Evolutionary conservation across 1,139 yeast genomes (phyloP), one percentile per base, ranked within the genome.

Genomic region (Nakaseomyces nivariensis): DNA sequence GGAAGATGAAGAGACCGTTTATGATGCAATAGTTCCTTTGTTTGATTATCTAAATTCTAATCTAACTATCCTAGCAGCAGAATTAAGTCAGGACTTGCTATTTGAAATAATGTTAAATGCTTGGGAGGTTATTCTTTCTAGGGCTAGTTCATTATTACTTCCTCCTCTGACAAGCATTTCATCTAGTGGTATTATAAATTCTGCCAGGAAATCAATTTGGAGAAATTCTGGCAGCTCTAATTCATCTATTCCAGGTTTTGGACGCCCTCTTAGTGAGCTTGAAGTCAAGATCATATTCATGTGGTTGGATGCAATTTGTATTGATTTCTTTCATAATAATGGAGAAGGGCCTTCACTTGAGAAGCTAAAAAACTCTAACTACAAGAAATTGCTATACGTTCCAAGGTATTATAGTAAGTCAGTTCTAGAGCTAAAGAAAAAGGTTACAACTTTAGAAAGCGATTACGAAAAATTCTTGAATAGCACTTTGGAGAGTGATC

Each of bases 271-370:
- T 49, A 75, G 85, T 0, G 69, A 71, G 37, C 71, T 69, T 42
- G 95, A 88, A 62, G 71, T 85, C 42, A 89, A 83, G 51, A 78
- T 84, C 1, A 79, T 85, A 0, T 81, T 84, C 55, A 73, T 78
- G 0, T 88, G 96, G 96, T 66, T 85, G 25, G 73, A 79, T 49
- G 73, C 82, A 9, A 68, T 86, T 37, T 78, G 83, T 53, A 67
- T 78, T 49, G 88, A 81, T 53, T 87, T 86, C 62, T 87, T 88
- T 68, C 81, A 87, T 62, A 83, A 85, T 60, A 82, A 78, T 51
- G 96, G 96, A 0, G 84, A 83, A 47, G 96, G 96, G 0, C 94
- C 94, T 0, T 77, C 89, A 0, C 61, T 85, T 41, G 81, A 77
- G 54, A 79, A 77, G 9, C 68, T 87, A 59, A 82, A 81, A 56